Evolutionary conservation across 495 filamentous ascomycete genomes (phyloP), one percentile per base, ranked within the genome.

Genomic region (Pyrenula aspistea): DNA sequence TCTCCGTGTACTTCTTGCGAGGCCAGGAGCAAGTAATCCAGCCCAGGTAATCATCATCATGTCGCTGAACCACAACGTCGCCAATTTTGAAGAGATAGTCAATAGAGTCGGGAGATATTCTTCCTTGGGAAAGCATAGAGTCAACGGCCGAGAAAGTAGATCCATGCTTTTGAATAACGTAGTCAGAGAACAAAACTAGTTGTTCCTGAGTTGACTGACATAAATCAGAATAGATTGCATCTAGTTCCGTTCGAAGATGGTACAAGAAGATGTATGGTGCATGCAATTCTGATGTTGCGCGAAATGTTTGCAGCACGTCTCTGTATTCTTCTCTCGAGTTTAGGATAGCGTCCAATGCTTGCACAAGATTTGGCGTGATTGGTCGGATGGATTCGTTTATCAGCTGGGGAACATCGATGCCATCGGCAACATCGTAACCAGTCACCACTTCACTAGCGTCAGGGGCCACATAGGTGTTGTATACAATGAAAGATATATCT

Each of bases 401-500:
- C 11, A 25, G 60, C 21, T 53, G 22, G 20, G 59, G 61, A 36
- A 25, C 55, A 24, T 19, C 19, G 24, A 20, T 55, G 49, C 12
- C 24, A 53, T 21, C 25, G 50, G 54, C n/a, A 49, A 20, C 25
- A 52, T 8, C 20, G 50, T 20, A 8, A 20, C 22, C 4, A 4
- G 50, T 52, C 50, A 24, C 10, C 50, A 19, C 50, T 52, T 20
- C 50, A n/a, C n/a, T n/a, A 8, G 8, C 10, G 20, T 52, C 50
- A 20, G 19, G 50, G 25, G 10, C 36, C 15, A 24, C 10, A 19
- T 55, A 36, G 57, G 22, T 36, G 21, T 51, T 51, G 56, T 62
- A 67, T 1, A 67, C 57, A 15, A 65, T 53, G 52, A 67, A 67
- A 0, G 56, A 55, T 31, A 67, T 62, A 21, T 63, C 59, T 48